These are phyloP conservation scores for Theobroma grandiflorum DNA, from an alignment of 441 rosid genomes.

Conservation along the genomic window DNA sequence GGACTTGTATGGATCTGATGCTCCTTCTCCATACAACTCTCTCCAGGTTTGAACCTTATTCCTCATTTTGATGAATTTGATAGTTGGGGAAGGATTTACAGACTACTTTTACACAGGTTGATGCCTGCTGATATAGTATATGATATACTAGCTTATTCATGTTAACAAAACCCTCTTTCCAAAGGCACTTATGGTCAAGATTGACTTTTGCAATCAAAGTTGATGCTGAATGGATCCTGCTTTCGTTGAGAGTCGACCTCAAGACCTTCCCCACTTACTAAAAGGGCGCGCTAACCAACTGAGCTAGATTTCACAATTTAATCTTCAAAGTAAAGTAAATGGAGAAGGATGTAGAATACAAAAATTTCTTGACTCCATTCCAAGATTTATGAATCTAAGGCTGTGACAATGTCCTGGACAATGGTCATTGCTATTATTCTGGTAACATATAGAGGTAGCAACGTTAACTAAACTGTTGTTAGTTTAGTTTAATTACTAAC, in stretches of 20 bases:
- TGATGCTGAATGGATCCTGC: neutral
- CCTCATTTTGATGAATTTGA: neutral
- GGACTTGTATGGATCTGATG: slow-evolving; percentile 97
- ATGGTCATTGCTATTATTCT: neutral
- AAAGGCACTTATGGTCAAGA: too few species aligned
- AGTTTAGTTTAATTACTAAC: neutral
- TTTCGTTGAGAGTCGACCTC: neutral
- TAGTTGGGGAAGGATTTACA: neutral
- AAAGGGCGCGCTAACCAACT: slow-evolving; percentile 99
- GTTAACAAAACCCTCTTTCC: too few species aligned
- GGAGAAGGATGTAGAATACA: neutral
- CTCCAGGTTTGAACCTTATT: slow-evolving; percentile 65
- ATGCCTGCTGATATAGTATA: too few species aligned
- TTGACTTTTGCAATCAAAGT: neutral
- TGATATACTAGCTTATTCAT: too few species aligned
- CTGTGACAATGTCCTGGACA: neutral
- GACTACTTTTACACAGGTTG: neutral
- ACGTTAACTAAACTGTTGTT: neutral
- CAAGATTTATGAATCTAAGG: neutral
- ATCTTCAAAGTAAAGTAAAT: neutral
- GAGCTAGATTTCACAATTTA: slow-evolving; percentile 50
- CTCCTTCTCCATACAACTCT: slow-evolving; percentile 96
- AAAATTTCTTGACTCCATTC: neutral
- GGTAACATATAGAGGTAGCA: neutral
- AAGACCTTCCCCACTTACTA: slow-evolving; percentile 73